Evolutionary conservation across 2,329 filamentous ascomycete species (phyloP).

Genomic region (Monosporascus sp.): DNA sequence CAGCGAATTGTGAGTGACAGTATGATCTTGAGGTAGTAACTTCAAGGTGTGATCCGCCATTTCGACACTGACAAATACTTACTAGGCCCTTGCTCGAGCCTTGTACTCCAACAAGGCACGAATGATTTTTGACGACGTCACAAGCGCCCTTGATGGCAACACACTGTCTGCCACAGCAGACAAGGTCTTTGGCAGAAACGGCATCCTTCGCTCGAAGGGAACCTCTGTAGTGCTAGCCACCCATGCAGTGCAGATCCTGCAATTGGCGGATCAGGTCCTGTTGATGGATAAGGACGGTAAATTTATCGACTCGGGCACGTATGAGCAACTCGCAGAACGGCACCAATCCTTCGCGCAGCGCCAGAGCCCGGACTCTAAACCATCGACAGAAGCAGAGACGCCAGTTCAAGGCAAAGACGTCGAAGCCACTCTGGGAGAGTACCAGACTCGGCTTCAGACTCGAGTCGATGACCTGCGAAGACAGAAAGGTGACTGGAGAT

Average conservation of each 20-base stretch:
- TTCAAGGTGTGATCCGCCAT: too few relatives aligned
- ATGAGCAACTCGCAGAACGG: background rate
- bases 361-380: too few relatives aligned
- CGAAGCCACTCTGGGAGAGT: too few relatives aligned
- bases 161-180: background rate
- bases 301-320: background rate
- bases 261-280: background rate
- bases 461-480: background rate
- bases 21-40: too few relatives aligned
- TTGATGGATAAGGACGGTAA: background rate
- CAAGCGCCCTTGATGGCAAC: background rate
- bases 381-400: too few relatives aligned
- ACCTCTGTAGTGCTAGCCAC: background rate
- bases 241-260: background rate
- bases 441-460: too few relatives aligned
- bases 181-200: background rate
- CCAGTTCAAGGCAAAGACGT: too few relatives aligned
- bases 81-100: constrained; percentile 1
- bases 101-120: background rate
- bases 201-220: background rate
- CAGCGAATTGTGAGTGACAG: too few relatives aligned
- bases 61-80: too few relatives aligned
- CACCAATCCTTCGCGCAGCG: background rate
- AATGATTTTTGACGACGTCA: constrained; percentile 1
- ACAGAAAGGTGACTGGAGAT: constrained; percentile 3